Evolutionary conservation across 2,329 filamentous ascomycete genomes (phyloP).

Genomic region (Exophiala alcalophila): DNA sequence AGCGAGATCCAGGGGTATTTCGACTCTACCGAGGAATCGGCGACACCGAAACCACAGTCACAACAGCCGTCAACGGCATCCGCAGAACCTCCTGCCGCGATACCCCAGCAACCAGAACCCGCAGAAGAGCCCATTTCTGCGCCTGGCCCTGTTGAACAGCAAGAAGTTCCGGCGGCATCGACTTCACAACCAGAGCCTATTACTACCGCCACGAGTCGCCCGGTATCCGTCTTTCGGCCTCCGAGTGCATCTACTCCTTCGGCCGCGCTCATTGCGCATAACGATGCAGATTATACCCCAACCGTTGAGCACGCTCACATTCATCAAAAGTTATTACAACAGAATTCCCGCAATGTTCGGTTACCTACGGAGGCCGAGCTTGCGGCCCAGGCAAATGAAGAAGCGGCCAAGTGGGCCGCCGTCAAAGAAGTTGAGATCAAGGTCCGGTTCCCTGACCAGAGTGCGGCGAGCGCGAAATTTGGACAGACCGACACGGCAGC

Average conservation of each 20-base stretch:
- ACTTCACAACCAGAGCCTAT: slow-evolving; percentile 28
- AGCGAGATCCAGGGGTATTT: slow-evolving; percentile 68
- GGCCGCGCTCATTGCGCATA: slow-evolving; percentile 65
- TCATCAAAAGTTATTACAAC: slow-evolving; percentile 71
- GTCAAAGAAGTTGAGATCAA: slow-evolving; percentile 70
- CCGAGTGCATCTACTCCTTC: slow-evolving; percentile 68
- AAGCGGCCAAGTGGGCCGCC: slow-evolving; percentile 62
- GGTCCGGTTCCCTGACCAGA: slow-evolving; percentile 84
- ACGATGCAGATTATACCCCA: slow-evolving; percentile 75
- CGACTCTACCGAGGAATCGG: slow-evolving; percentile 17
- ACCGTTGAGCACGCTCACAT: slow-evolving; percentile 81
- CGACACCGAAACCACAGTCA: slow-evolving; percentile 5
- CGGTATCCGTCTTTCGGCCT: slow-evolving; percentile 72
- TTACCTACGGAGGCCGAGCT: slow-evolving; percentile 81
- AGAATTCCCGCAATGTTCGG: slow-evolving; percentile 72
- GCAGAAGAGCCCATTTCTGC: slow-evolving; percentile 20
- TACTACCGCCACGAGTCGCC: slow-evolving; percentile 37
- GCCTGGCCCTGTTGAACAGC: slow-evolving; percentile 8
- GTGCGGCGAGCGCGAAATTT: slow-evolving; percentile 70
- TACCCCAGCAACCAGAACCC: slow-evolving; percentile 16
- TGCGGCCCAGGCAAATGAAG: slow-evolving; percentile 64
- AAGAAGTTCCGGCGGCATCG: slow-evolving; percentile 9
- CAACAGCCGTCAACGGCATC: slow-evolving; percentile 2
- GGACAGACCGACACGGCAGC: slow-evolving; percentile 65
- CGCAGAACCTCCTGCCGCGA: slow-evolving; percentile 17